phyloP scores from a whole-genome alignment of 345 rosid genomes.

The Arabis alpina region DNA sequence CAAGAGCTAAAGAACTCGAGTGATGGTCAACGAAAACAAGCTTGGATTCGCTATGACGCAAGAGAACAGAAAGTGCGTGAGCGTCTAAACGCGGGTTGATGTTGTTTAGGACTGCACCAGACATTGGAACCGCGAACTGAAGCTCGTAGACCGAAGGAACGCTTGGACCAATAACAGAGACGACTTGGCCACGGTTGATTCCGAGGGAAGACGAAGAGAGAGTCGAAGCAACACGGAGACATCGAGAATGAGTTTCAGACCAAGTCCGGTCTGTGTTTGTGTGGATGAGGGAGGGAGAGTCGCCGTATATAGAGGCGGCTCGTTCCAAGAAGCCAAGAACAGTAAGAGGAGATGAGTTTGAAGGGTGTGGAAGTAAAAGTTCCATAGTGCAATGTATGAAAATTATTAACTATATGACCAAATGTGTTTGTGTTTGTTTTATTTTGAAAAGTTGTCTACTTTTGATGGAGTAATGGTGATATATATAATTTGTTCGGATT shows the following conservation, averaged over 20 bases:
- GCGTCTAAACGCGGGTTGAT: conserved; percentile 64
- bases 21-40: conserved; percentile 61
- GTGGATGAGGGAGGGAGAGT: conserved; percentile 56
- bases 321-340: conserved; percentile 58
- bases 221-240: conserved; percentile 66
- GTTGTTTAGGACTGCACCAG: conserved; percentile 64
- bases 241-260: conserved; percentile 63
- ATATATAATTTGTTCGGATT: background rate
- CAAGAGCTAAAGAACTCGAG: conserved; percentile 41
- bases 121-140: conserved; percentile 71
- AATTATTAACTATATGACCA: background rate
- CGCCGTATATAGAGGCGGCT: conserved; percentile 57
- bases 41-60: conserved; percentile 59
- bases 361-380: conserved; percentile 46
- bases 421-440: conserved; percentile 11
- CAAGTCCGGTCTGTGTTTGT: conserved; percentile 49
- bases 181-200: conserved; percentile 51
- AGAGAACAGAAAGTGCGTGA: conserved; percentile 48
- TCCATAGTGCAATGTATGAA: conserved; percentile 37
- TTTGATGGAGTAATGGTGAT: background rate
- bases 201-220: conserved; percentile 54
- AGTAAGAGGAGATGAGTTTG: conserved; percentile 60
- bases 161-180: conserved; percentile 64
- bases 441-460: background rate
- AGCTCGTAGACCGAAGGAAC: conserved; percentile 66